Evolutionary conservation across 768 basidiomycete genomes (phyloP).

Genomic region (Crepidotus variabilis): DNA sequence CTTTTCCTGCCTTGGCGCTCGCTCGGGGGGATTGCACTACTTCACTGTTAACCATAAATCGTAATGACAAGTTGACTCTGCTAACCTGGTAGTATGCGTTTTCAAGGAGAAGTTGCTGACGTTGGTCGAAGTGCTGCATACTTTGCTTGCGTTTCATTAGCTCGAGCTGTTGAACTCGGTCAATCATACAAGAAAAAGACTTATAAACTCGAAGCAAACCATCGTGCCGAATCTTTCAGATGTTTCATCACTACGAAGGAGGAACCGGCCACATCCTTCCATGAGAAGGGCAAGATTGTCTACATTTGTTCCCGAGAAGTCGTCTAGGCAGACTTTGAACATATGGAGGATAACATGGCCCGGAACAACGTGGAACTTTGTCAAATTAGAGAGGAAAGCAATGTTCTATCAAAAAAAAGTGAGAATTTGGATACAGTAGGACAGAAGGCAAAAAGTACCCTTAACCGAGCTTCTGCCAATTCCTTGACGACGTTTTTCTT

Average conservation of each 20-base stretch:
- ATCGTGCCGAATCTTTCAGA: constrained; percentile 82
- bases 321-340: constrained; percentile 96
- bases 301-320: constrained; percentile 88
- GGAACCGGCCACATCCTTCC: constrained; percentile 91
- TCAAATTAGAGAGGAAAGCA: constrained; percentile 82
- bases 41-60: not conserved
- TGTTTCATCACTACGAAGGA: constrained; percentile 86
- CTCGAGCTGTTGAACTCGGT: constrained; percentile 57
- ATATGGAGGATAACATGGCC: constrained; percentile 90
- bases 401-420: constrained; percentile 60
- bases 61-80: not conserved
- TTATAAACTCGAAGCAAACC: constrained; percentile 39
- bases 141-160: constrained; percentile 93
- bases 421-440: not conserved
- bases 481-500: constrained; percentile 94
- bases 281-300: constrained; percentile 90
- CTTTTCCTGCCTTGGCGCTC: constrained; percentile 82
- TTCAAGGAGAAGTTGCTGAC: constrained; percentile 85
- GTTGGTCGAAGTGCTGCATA: constrained; percentile 88
- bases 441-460: constrained; percentile 42
- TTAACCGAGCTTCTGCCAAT: constrained; percentile 77
- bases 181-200: not conserved
- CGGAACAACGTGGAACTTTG: constrained; percentile 94
- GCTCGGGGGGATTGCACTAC: constrained; percentile 96
- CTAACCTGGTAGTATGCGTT: constrained; percentile 96